These are phyloP conservation scores for Zelopaecilomyces penicillatus DNA, from an alignment of 2,329 filamentous ascomycete species.

Conservation along the genomic window DNA sequence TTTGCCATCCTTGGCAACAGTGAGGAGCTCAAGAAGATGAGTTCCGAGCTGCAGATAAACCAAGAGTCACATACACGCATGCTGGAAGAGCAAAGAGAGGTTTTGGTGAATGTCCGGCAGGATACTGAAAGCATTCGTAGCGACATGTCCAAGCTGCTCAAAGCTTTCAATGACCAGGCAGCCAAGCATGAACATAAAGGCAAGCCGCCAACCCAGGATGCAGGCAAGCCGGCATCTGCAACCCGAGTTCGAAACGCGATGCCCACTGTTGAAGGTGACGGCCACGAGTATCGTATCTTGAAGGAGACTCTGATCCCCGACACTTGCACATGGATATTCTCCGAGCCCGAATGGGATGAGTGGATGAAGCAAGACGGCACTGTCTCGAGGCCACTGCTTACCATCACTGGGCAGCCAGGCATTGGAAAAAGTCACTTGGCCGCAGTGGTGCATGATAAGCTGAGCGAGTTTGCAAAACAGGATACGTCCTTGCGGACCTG, in stretches of 20 bases:
- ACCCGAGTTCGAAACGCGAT: constrained; percentile 17
- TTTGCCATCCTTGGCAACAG: constrained; percentile 26
- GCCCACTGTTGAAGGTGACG: constrained; percentile 13
- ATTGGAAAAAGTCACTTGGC: constrained; percentile 26
- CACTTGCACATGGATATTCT: constrained; percentile 23
- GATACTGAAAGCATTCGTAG: constrained; percentile 18
- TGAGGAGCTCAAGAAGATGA: constrained; percentile 22
- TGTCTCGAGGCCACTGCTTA: constrained; percentile 13
- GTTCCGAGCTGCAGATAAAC: constrained; percentile 17
- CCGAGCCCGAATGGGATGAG: constrained; percentile 18
- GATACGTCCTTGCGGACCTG: constrained; percentile 14
- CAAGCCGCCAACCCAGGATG: constrained; percentile 11
- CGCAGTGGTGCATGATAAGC: constrained; percentile 13
- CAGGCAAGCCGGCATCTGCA: constrained; percentile 15
- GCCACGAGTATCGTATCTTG: constrained; percentile 18
- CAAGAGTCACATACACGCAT: constrained; percentile 16
- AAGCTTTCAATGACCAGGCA: constrained; percentile 15
- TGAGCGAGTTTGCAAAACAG: constrained; percentile 6
- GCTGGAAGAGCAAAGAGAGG: constrained; percentile 17
- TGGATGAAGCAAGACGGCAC: constrained; percentile 15
- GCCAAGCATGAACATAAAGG: constrained; percentile 10
- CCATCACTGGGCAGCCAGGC: constrained; percentile 21
- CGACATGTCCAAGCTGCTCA: constrained; percentile 20
- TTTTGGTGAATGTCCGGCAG: constrained; percentile 18
- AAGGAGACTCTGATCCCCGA: constrained; percentile 21